Evolutionary conservation across 768 basidiomycete genomes (phyloP).

Genomic region (Serendipita sp.): DNA sequence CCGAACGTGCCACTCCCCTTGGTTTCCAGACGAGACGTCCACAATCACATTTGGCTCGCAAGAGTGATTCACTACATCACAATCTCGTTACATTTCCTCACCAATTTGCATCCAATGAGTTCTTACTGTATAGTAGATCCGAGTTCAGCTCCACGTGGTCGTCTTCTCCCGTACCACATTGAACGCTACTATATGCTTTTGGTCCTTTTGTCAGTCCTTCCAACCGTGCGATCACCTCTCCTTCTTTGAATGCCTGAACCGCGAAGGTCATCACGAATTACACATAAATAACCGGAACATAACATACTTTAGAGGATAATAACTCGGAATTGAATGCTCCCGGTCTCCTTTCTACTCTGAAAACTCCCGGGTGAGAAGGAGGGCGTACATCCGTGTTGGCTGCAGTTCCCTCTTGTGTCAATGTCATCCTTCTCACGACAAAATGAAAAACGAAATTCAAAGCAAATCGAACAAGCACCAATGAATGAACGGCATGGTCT

Average conservation of each 20-base stretch:
- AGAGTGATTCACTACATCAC: slow-evolving; percentile 38
- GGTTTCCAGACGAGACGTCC: slow-evolving; percentile 30
- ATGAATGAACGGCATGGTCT: too few relatives aligned
- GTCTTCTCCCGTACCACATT: slow-evolving; percentile 28
- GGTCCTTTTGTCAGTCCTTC: slow-evolving; percentile 18
- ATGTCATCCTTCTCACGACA: background rate
- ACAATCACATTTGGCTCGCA: slow-evolving; percentile 44
- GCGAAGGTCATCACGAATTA: background rate
- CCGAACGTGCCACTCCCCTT: slow-evolving; percentile 31
- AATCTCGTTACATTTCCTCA: background rate
- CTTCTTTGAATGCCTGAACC: slow-evolving; percentile 23
- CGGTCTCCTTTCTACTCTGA: slow-evolving; percentile 23
- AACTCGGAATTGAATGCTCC: slow-evolving; percentile 25
- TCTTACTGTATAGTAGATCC: slow-evolving; percentile 42
- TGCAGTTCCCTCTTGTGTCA: background rate
- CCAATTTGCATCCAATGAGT: background rate
- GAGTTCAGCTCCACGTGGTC: slow-evolving; percentile 44
- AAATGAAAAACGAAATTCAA: too few relatives aligned
- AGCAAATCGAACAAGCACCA: too few relatives aligned
- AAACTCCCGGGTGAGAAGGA: slow-evolving; percentile 20
- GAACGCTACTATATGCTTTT: slow-evolving; percentile 36
- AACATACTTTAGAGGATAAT: slow-evolving; percentile 21
- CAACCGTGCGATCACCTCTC: slow-evolving; percentile 23
- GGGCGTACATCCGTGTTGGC: background rate
- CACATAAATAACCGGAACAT: too few relatives aligned